phyloP scores from a whole-genome alignment of 2,329 filamentous ascomycete species.

The Blastomyces parvus region DNA sequence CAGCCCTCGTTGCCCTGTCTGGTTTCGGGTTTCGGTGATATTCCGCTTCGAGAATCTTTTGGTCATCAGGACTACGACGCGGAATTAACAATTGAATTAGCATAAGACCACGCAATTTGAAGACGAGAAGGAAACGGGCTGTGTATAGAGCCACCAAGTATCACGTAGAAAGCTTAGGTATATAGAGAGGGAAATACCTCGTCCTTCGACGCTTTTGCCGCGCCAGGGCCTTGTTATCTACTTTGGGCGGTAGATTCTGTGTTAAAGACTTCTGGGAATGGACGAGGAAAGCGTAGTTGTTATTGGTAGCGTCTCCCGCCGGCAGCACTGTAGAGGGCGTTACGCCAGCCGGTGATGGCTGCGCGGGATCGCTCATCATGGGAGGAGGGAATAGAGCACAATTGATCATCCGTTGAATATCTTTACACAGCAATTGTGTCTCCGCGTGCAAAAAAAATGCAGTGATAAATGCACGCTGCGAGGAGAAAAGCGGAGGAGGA shows the following conservation, averaged over 20 bases:
- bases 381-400: neutral
- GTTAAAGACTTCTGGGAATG: slow-evolving; percentile 50
- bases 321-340: slow-evolving; percentile 6
- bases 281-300: slow-evolving; percentile 49
- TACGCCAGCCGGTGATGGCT: neutral
- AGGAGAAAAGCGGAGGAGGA: neutral
- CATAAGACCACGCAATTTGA: neutral
- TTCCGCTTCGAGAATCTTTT: slow-evolving; percentile 75
- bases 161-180: neutral
- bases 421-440: neutral
- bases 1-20: slow-evolving; percentile 75
- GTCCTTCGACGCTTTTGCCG: slow-evolving; percentile 54
- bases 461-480: neutral
- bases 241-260: slow-evolving; percentile 46
- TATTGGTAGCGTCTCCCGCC: slow-evolving; percentile 24
- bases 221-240: slow-evolving; percentile 51
- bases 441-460: neutral
- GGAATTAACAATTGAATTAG: neutral
- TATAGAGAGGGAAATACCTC: slow-evolving; percentile 38
- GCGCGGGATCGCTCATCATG: slow-evolving; percentile 6
- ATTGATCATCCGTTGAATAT: neutral
- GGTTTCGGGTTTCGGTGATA: slow-evolving; percentile 81
- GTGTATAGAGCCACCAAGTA: neutral
- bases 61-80: slow-evolving; percentile 65
- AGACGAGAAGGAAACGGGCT: neutral